These are phyloP conservation scores for Pleurozium schreberi DNA, from an alignment of 225 moss, liverwort and hornwort genomes.

Conservation along the genomic window DNA sequence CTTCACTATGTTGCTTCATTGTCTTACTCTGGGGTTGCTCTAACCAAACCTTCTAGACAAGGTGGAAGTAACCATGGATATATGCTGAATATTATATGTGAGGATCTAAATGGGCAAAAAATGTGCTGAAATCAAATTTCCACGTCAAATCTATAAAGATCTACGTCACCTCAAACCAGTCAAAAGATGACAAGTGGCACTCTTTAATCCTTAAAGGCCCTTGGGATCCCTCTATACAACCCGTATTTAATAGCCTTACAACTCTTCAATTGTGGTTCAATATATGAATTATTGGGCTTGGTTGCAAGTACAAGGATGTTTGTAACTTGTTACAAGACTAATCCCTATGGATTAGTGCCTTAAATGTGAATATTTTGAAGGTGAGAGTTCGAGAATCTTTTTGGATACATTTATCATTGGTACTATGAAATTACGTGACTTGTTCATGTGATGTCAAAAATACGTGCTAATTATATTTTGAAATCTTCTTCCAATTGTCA, in stretches of 20 bases:
- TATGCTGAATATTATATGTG: fast-evolving
- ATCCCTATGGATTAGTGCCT: fast-evolving
- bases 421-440: not conserved
- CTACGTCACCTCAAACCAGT: not conserved
- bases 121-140: not conserved
- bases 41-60: not conserved
- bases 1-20: too few relatives aligned
- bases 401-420: not conserved
- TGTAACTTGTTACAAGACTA: not conserved
- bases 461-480: too few relatives aligned
- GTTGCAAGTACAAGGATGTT: fast-evolving
- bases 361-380: fast-evolving
- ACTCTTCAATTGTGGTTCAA: too few relatives aligned
- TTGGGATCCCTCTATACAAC: too few relatives aligned
- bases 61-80: not conserved
- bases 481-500: not conserved
- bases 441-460: not conserved
- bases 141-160: fast-evolving
- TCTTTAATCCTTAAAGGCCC: too few relatives aligned
- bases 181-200: not conserved
- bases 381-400: not conserved
- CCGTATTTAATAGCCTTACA: too few relatives aligned
- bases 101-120: not conserved
- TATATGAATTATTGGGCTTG: not conserved
- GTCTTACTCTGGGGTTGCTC: too few relatives aligned